Percentiles rank a stretch among this genome's conserved stretches.
Conservation (phyloP, 139 green algal species). For the Edaphochlamys debaryana region DNA sequence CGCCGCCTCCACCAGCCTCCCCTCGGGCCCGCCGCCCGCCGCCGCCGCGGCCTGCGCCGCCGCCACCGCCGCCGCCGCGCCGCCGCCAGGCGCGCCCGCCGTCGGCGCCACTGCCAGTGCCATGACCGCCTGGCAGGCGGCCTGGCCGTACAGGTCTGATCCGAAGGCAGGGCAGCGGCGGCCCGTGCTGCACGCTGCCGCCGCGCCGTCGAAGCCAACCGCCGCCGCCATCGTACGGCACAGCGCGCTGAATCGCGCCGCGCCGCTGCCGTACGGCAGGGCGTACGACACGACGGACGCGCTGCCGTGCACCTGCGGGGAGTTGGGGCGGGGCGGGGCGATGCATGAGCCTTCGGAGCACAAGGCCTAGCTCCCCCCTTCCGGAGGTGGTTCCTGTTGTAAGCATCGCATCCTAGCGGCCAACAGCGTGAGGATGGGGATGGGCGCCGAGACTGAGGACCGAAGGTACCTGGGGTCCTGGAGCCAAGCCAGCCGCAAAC, state of each 20-base stretch:
- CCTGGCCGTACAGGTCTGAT: conserved; percentile 15
- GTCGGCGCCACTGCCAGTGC: not conserved
- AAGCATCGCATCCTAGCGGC: too few relatives aligned
- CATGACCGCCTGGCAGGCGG: conserved; percentile 2
- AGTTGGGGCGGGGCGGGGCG: too few relatives aligned
- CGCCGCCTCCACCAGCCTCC: conserved; percentile 13
- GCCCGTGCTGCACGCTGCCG: not conserved
- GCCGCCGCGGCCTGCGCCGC: not conserved
- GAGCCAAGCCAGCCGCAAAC: too few relatives aligned
- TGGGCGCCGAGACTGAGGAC: too few relatives aligned
- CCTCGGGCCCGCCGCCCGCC: not conserved
- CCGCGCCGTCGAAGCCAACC: not conserved
- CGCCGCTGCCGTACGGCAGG: not conserved
- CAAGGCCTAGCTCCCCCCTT: too few relatives aligned
- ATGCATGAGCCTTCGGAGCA: too few relatives aligned
- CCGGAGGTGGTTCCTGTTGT: too few relatives aligned
- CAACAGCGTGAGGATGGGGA: too few relatives aligned
- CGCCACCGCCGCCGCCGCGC: not conserved
- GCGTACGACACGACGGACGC: too few relatives aligned
- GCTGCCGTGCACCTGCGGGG: too few relatives aligned
- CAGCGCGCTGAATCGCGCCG: not conserved
- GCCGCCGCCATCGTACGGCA: not conserved
- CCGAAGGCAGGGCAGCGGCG: not conserved
- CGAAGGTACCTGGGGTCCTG: too few relatives aligned
- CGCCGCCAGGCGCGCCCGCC: not conserved